Percentiles rank a stretch among this genome's conserved stretches.
Conservation (phyloP, 2,329 filamentous ascomycete species). For the Chaetomiaceae sp. region DNA sequence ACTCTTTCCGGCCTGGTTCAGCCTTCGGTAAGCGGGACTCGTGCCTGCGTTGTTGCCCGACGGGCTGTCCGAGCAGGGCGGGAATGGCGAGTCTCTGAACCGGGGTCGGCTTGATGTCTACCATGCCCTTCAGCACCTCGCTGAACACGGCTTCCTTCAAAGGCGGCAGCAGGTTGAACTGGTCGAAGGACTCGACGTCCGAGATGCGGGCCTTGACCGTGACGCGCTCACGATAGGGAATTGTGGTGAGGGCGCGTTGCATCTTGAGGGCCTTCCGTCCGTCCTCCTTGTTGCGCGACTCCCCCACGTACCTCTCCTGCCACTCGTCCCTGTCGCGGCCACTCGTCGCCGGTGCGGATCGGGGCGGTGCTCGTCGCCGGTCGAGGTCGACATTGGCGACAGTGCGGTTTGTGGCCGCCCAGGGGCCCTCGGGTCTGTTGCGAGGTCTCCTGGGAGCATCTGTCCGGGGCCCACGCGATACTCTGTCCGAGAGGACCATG, state of each 20-base stretch:
- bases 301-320: slow-evolving; percentile 30
- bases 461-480: slow-evolving; percentile 38
- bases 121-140: slow-evolving; percentile 71
- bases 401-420: slow-evolving; percentile 53
- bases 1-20: slow-evolving; percentile 46
- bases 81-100: slow-evolving; percentile 89
- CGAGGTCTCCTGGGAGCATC: slow-evolving; percentile 35
- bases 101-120: slow-evolving; percentile 76
- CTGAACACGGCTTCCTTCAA: slow-evolving; percentile 66
- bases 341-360: background rate
- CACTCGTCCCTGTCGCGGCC: slow-evolving; percentile 25
- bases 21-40: slow-evolving; percentile 31
- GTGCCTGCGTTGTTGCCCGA: slow-evolving; percentile 29
- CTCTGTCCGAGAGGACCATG: slow-evolving; percentile 55
- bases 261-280: slow-evolving; percentile 85
- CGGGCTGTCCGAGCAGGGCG: slow-evolving; percentile 60
- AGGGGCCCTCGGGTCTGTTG: slow-evolving; percentile 45
- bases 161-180: slow-evolving; percentile 69
- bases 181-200: slow-evolving; percentile 71
- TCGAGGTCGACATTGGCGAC: slow-evolving; percentile 38
- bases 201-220: slow-evolving; percentile 53
- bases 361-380: slow-evolving; percentile 13
- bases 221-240: slow-evolving; percentile 67
- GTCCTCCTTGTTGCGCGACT: slow-evolving; percentile 34
- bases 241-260: slow-evolving; percentile 72